Evolutionary conservation across 306 rosid genomes (phyloP).

Genomic region (Castanospermum australe): DNA sequence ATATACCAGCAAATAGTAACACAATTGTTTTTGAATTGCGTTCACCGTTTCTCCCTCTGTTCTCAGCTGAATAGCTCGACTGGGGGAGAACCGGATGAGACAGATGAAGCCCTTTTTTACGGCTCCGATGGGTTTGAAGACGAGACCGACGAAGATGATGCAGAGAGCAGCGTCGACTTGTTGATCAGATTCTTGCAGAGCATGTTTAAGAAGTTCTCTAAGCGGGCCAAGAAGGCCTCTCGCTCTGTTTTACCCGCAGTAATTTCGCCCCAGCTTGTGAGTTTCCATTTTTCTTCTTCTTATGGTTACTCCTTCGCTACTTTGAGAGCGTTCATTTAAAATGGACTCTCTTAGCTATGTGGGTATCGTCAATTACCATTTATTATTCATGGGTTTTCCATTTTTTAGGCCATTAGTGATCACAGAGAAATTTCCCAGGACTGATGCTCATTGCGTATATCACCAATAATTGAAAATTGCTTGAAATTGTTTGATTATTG

Average conservation of each 20-base stretch:
- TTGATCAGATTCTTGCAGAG: conserved; percentile 64
- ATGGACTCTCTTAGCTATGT: background rate
- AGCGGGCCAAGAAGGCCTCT: conserved; percentile 69
- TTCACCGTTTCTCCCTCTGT: background rate
- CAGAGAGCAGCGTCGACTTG: conserved; percentile 72
- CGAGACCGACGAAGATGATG: conserved; percentile 54
- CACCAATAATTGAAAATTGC: background rate
- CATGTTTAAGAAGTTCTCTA: conserved; percentile 64
- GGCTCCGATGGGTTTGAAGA: conserved; percentile 47
- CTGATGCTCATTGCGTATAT: background rate
- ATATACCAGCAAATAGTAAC: background rate
- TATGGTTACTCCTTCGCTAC: background rate
- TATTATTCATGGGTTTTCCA: background rate
- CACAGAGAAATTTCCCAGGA: background rate
- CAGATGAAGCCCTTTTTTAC: conserved; percentile 45
- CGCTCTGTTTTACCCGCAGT: conserved; percentile 65
- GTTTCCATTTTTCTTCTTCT: conserved; percentile 7
- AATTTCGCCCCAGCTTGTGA: conserved; percentile 67
- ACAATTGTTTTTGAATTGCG: background rate
- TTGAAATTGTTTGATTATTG: background rate
- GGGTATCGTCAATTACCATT: background rate
- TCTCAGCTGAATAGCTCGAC: conserved; percentile 47
- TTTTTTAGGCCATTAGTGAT: background rate
- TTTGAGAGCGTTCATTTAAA: background rate
- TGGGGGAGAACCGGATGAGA: conserved; percentile 41